Base-by-base conservation (phyloP, 495 filamentous ascomycete genomes). In the Penicillium waksmanii region DNA sequence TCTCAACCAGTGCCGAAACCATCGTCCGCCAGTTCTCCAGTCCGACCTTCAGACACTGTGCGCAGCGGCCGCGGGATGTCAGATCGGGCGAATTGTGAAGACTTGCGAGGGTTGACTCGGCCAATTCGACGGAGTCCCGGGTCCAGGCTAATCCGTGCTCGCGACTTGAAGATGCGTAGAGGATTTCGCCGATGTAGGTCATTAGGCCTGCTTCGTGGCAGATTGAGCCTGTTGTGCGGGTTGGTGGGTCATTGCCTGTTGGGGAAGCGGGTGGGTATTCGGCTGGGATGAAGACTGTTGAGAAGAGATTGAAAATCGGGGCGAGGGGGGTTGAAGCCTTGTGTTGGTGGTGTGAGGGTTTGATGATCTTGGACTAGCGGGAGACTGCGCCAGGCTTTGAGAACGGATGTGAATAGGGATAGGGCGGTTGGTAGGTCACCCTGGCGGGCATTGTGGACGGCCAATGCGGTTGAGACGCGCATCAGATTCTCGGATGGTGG, bases 141-240 rank as follows among this genome's bases (percentile, higher is more conserved):
- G 89, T 95, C 93, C 93, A 96, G 53, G 83, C 83, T 9, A 97
- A 80, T 1, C 91, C 93, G 54, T 86, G 83, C 44, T 88, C 83
- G 34, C 80, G 79, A 5, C 71, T 76, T 12, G 82, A 79, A 8
- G 82, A 82, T 1, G 92, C 84, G 76, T 89, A 98, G 49, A 98
- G 73, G 60, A 98, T 93, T 77, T 98, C 95, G 55, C 94, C 96
- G 56, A 98, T 92, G 73, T 96, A 92, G 18, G 89, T 82, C 86
- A 93, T 90, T 3, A 97, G 74, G 6, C 83, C 89, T 3, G 92
- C 92, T 70, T 96, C 91, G 51, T 92, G 89, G 79, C 95, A 97
- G 31, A 81, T 73, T 53, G 89, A 86, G 25, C 76, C 74, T 0
- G 81, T 56, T 33, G 83, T 82, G 35, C 89, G 87, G 3, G 79